Percentiles rank a stretch among this genome's conserved stretches.
Evolutionary conservation across 108 stramenopile genomes (phyloP).

Genomic region (Ochromonas danica): DNA sequence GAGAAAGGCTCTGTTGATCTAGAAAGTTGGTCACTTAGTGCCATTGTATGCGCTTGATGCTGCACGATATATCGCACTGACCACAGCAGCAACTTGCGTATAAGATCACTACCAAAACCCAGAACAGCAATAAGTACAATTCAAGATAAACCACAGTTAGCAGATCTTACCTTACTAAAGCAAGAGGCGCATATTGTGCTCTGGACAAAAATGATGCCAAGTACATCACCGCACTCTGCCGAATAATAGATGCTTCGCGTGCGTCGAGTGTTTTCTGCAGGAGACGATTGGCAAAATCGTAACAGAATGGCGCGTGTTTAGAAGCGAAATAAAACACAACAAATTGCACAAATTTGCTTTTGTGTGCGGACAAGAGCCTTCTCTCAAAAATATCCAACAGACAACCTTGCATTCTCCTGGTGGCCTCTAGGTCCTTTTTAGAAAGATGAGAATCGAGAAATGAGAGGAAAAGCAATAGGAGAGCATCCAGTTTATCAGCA

Average conservation of each 20-base stretch:
- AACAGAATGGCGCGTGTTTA: not conserved
- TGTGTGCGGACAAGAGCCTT: constrained; percentile 78
- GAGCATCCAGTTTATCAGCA: constrained; percentile 64
- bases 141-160: too few species aligned
- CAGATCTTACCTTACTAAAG: constrained; percentile 63
- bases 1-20: too few species aligned
- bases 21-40: not conserved
- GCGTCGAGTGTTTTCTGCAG: not conserved
- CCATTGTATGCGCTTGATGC: not conserved
- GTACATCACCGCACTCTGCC: constrained; percentile 83
- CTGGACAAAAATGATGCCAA: constrained; percentile 91
- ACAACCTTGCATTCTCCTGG: not conserved
- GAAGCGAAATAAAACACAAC: constrained; percentile 66
- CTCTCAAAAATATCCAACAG: constrained; percentile 68
- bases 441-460: constrained; percentile 47
- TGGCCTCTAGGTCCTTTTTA: constrained; percentile 9
- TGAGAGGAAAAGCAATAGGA: constrained; percentile 61
- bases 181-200: constrained; percentile 69
- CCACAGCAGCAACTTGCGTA: constrained; percentile 76
- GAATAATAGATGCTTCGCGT: constrained; percentile 39
- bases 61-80: constrained; percentile 74
- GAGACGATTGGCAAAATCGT: not conserved
- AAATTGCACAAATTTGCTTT: constrained; percentile 94
- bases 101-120: constrained; percentile 66
- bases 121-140: too few species aligned